Evolutionary conservation across 164 flowering plant species (phyloP).

Genomic region (Magnolia kwangsiensis): DNA sequence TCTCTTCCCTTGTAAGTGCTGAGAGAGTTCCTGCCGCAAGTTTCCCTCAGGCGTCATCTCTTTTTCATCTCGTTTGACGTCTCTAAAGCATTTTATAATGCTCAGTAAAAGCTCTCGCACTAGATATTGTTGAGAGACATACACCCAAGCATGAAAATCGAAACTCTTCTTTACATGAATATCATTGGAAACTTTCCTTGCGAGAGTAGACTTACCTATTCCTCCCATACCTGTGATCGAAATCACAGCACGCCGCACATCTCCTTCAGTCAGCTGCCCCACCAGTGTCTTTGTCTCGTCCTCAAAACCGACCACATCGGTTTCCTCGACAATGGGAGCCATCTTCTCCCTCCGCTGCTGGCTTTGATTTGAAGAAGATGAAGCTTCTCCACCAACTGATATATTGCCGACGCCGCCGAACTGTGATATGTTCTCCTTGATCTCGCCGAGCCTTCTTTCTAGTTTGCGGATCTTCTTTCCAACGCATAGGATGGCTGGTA

Average conservation of each 20-base stretch:
- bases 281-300: constrained; percentile 30
- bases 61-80: too few species aligned
- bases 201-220: constrained; percentile 20
- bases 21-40: too few species aligned
- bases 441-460: constrained; percentile 22
- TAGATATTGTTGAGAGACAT: constrained; percentile 3
- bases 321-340: constrained; percentile 33
- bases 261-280: constrained; percentile 30
- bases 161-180: background rate
- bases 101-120: background rate
- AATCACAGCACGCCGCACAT: background rate
- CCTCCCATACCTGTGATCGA: constrained; percentile 20
- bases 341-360: constrained; percentile 22
- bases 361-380: background rate
- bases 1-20: too few species aligned
- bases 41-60: too few species aligned
- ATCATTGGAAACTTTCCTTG: constrained; percentile 15
- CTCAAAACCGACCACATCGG: constrained; percentile 43
- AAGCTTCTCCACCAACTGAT: constrained; percentile 4
- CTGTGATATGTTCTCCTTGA: background rate
- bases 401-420: background rate
- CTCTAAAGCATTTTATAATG: background rate
- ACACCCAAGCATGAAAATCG: constrained; percentile 16
- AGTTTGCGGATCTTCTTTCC: constrained; percentile 36
- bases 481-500: constrained; percentile 15